Conservation (phyloP, 331 rosid species). For the Pyrus hybrid region DNA sequence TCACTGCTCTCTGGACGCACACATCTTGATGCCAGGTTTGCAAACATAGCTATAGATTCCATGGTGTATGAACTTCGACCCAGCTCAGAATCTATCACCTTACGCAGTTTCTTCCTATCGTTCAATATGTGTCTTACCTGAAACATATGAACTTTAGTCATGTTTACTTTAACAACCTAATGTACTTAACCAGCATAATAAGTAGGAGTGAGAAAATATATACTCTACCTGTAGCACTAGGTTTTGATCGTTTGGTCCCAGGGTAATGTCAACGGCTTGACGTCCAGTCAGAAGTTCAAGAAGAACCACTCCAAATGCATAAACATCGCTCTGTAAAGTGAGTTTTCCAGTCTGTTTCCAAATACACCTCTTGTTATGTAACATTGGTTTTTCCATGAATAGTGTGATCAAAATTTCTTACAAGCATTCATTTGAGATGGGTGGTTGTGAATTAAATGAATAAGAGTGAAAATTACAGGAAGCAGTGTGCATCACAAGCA, state of each 20-base stretch:
- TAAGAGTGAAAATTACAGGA: not conserved
- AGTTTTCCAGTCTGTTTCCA: conserved; percentile 83
- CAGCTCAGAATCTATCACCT: conserved; percentile 80
- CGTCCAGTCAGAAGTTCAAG: conserved; percentile 98
- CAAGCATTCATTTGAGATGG: not conserved
- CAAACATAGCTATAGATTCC: conserved; percentile 79
- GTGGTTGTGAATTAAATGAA: not conserved
- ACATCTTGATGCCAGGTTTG: conserved; percentile 89
- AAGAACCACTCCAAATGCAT: conserved; percentile 98
- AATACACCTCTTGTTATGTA: conserved; percentile 6
- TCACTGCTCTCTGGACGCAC: conserved; percentile 71
- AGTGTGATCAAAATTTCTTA: not conserved
- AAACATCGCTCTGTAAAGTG: conserved; percentile 90
- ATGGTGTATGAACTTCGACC: conserved; percentile 65
- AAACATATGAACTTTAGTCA: conserved; percentile 7
- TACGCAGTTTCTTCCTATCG: conserved; percentile 73
- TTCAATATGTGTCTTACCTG: conserved; percentile 80
- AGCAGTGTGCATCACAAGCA: not conserved
- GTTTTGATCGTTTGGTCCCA: conserved; percentile 88
- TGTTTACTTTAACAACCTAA: not conserved
- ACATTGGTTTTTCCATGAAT: not conserved
- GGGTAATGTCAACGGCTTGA: conserved; percentile 80
- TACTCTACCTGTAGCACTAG: conserved; percentile 74
- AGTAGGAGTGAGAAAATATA: not conserved
- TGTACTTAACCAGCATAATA: not conserved